Percentiles rank a stretch among this genome's conserved stretches.
Evolutionary conservation across 352 stramenopile genomes (phyloP).

Genomic region (Phytophthora melonis): DNA sequence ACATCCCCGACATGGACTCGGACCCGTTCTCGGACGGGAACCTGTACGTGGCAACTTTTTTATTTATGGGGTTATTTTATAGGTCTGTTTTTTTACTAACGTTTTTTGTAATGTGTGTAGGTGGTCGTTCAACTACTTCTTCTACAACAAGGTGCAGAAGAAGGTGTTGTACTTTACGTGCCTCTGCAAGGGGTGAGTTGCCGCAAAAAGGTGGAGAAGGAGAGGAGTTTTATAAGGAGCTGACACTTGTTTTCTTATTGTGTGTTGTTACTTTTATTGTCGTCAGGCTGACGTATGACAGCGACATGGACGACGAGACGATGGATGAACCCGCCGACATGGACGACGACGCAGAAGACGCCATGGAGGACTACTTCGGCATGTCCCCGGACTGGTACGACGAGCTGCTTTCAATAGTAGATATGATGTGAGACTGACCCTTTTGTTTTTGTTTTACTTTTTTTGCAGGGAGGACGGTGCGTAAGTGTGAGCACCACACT

Average conservation of each 20-base stretch:
- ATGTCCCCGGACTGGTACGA: conserved; percentile 88
- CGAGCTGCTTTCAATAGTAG: not conserved
- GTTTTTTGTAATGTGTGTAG: conserved; percentile 24
- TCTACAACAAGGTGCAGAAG: conserved; percentile 94
- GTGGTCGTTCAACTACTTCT: conserved; percentile 97
- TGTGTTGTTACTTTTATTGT: conserved; percentile 10
- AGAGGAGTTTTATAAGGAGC: not conserved
- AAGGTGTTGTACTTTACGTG: conserved; percentile 95
- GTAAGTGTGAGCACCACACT: conserved; percentile 42
- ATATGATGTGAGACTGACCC: conserved; percentile 1
- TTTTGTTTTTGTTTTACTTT: not conserved
- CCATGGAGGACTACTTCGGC: conserved; percentile 86
- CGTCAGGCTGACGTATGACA: conserved; percentile 63
- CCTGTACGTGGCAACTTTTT: conserved; percentile 49
- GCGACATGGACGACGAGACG: conserved; percentile 82
- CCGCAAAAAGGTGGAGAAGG: not conserved
- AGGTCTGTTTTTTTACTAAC: not conserved
- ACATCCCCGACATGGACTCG: conserved; percentile 94
- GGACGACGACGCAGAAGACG: conserved; percentile 84
- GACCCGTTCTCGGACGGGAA: conserved; percentile 94
- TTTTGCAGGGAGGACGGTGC: conserved; percentile 69
- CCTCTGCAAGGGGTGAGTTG: conserved; percentile 87
- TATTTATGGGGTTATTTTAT: not conserved
- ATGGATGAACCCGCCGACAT: conserved; percentile 75
- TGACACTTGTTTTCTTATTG: conserved; percentile 2